These are phyloP conservation scores for Avicennia marina DNA, from an alignment of 257 asterid genomes.

Conservation along the genomic window DNA sequence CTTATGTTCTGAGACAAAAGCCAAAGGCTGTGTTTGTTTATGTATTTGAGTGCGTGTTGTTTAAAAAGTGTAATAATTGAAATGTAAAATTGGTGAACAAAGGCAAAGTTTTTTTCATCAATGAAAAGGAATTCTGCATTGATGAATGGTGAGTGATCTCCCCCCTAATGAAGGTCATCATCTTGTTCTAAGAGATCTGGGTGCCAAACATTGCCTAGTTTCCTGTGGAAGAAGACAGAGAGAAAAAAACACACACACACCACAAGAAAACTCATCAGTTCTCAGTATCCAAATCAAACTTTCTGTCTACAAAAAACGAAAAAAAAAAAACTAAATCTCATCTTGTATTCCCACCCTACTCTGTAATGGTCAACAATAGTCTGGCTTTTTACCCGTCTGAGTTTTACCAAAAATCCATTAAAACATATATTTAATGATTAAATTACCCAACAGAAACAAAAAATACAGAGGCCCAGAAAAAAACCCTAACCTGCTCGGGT, in stretches of 20 bases:
- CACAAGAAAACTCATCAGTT: slow-evolving; percentile 41
- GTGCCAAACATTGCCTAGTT: slow-evolving; percentile 39
- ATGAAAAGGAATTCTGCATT: slow-evolving; percentile 22
- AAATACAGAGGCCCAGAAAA: background rate
- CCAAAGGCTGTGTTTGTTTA: too few relatives aligned
- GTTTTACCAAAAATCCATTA: background rate
- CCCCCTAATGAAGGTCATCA: slow-evolving; percentile 44
- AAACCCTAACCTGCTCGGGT: slow-evolving; percentile 56
- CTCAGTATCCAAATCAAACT: slow-evolving; percentile 30
- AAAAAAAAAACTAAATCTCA: background rate
- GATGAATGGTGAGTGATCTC: slow-evolving; percentile 28
- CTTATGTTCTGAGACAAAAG: too few relatives aligned
- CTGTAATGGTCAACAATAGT: background rate
- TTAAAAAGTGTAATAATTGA: too few relatives aligned
- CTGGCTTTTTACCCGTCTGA: background rate
- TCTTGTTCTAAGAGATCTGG: slow-evolving; percentile 44
- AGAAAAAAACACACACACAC: slow-evolving; percentile 22
- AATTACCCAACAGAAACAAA: background rate
- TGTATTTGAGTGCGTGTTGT: too few relatives aligned
- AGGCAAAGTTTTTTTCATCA: too few relatives aligned
- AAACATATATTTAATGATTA: background rate
- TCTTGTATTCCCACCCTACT: background rate
- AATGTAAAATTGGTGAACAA: too few relatives aligned
- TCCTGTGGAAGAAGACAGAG: slow-evolving; percentile 58
- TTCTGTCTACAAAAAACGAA: background rate